phyloP scores from a whole-genome alignment of 805 yeast genomes.

The Starmerella vaccinii region DNA sequence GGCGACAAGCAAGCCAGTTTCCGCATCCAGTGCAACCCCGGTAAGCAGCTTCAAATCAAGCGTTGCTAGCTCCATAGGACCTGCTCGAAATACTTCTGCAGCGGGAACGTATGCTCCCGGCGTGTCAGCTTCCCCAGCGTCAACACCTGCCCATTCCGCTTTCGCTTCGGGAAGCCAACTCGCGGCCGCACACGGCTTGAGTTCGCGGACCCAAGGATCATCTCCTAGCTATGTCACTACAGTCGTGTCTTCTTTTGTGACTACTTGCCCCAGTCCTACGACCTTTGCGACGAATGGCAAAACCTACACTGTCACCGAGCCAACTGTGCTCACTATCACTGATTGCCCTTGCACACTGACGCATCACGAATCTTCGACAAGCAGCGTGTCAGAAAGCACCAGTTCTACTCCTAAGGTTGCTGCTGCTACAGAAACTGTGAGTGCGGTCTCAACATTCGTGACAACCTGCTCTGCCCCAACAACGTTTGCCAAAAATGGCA shows the following conservation, averaged over 20 bases:
- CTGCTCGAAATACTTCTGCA: too few species aligned
- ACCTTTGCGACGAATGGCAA: constrained; percentile 36
- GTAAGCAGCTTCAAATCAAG: not conserved
- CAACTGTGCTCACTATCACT: constrained; percentile 75
- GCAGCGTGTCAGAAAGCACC: too few species aligned
- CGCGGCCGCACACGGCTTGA: too few species aligned
- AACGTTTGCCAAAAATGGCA: constrained; percentile 1
- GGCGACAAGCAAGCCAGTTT: not conserved
- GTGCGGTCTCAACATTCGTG: constrained; percentile 1
- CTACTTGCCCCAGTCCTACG: constrained; percentile 70
- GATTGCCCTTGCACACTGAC: constrained; percentile 84
- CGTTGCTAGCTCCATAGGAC: not conserved
- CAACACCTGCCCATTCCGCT: too few species aligned
- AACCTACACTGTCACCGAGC: constrained; percentile 42
- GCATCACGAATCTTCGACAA: not conserved
- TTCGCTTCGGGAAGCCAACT: too few species aligned
- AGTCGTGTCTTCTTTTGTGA: constrained; percentile 37
- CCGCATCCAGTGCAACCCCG: not conserved
- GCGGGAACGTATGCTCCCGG: too few species aligned
- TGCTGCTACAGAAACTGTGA: too few species aligned
- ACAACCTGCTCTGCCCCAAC: constrained; percentile 6
- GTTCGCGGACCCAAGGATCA: too few species aligned
- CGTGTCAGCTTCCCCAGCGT: too few species aligned
- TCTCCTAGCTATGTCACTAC: not conserved
- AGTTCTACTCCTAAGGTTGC: too few species aligned